Evolutionary conservation across 2,329 filamentous ascomycete genomes (phyloP).

Genomic region (Fusarium agapanthi): DNA sequence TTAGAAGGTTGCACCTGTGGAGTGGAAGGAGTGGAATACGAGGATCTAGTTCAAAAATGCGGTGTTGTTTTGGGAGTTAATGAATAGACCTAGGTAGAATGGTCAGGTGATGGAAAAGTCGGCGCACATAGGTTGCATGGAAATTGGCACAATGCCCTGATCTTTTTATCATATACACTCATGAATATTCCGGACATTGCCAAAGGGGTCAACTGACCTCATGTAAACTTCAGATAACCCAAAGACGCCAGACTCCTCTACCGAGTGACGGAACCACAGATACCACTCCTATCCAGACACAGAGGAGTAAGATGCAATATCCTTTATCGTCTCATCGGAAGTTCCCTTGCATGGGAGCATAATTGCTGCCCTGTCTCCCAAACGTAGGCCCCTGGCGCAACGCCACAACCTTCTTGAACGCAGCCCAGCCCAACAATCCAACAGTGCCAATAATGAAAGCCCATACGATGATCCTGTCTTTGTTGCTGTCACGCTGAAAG

Average conservation of each 20-base stretch:
- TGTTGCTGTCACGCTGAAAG: constrained; percentile 73
- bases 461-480: constrained; percentile 73
- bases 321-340: constrained; percentile 22
- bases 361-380: constrained; percentile 42
- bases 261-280: not conserved
- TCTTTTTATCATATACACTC: constrained; percentile 17
- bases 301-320: not conserved
- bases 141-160: constrained; percentile 37
- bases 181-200: constrained; percentile 1
- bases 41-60: constrained; percentile 11
- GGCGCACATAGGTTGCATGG: constrained; percentile 42
- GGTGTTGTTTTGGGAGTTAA: constrained; percentile 34
- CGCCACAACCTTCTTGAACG: constrained; percentile 58
- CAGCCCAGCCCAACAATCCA: constrained; percentile 69
- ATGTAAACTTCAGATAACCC: constrained; percentile 6
- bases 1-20: constrained; percentile 41
- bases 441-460: constrained; percentile 67
- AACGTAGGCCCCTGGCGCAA: constrained; percentile 47
- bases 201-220: constrained; percentile 5
- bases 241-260: constrained; percentile 24
- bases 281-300: not conserved
- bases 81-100: constrained; percentile 32
- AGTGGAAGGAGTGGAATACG: constrained; percentile 18
- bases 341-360: constrained; percentile 43
- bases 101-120: constrained; percentile 33